phyloP scores from a whole-genome alignment of 2,329 filamentous ascomycete species.

The Davidsoniella eucalypti region DNA sequence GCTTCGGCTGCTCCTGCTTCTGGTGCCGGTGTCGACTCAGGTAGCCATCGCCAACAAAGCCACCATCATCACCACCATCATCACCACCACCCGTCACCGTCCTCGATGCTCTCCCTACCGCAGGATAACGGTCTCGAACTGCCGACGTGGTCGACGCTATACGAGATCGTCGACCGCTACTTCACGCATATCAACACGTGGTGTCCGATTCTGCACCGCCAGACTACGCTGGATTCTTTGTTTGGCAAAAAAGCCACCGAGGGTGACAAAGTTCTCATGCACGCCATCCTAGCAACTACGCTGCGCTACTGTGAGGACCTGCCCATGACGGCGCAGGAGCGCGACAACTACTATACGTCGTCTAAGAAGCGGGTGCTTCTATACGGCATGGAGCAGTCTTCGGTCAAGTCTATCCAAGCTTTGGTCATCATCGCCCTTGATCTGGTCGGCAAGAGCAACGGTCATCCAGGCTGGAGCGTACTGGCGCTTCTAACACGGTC shows the following conservation, averaged over 20 bases:
- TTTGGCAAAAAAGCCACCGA: slow-evolving; percentile 69
- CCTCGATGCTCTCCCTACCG: background rate
- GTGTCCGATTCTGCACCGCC: slow-evolving; percentile 81
- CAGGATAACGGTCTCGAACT: slow-evolving; percentile 40
- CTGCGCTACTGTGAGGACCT: slow-evolving; percentile 67
- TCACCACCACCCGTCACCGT: slow-evolving; percentile 1
- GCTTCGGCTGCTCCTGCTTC: background rate
- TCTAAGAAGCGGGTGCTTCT: slow-evolving; percentile 78
- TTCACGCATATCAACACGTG: slow-evolving; percentile 69
- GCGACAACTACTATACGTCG: slow-evolving; percentile 58
- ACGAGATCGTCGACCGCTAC: slow-evolving; percentile 57
- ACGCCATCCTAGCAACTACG: slow-evolving; percentile 79
- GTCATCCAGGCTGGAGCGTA: slow-evolving; percentile 82
- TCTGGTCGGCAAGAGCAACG: slow-evolving; percentile 72
- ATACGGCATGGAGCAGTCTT: slow-evolving; percentile 78
- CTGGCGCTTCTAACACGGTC: slow-evolving; percentile 77
- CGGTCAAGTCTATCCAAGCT: slow-evolving; percentile 74
- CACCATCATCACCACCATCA: background rate
- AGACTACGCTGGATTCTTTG: slow-evolving; percentile 63
- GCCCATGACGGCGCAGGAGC: slow-evolving; percentile 54
- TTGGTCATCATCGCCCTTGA: slow-evolving; percentile 76
- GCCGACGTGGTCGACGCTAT: slow-evolving; percentile 58
- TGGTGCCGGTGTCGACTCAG: too few relatives aligned
- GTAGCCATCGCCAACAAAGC: too few relatives aligned
- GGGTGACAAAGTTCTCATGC: slow-evolving; percentile 64